Conservation (phyloP, 371 early-diverging fungal genomes). For the Funneliformis caledonium region DNA sequence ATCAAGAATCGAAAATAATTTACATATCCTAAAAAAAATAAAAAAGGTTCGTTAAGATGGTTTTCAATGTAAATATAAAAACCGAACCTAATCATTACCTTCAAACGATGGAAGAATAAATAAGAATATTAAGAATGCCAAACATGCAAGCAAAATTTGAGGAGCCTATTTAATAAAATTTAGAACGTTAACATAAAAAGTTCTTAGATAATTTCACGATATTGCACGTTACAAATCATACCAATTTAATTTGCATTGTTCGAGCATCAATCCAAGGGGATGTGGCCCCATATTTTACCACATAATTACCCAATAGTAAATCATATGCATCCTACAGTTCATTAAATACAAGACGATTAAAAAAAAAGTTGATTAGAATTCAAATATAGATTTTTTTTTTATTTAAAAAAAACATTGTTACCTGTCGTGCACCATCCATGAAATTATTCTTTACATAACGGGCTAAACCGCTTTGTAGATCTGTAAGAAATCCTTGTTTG, state of each 20-base stretch:
- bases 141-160: slow-evolving; percentile 1
- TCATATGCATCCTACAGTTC: slow-evolving; percentile 75
- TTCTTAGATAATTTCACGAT: not conserved
- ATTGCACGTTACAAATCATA: not conserved
- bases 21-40: not conserved
- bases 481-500: slow-evolving; percentile 80
- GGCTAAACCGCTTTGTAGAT: slow-evolving; percentile 79
- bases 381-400: not conserved
- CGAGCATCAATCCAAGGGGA: slow-evolving; percentile 41
- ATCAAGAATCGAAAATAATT: not conserved
- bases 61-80: not conserved
- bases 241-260: not conserved
- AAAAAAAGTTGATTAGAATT: not conserved
- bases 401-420: slow-evolving; percentile 39
- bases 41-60: not conserved
- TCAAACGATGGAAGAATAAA: not conserved
- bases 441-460: slow-evolving; percentile 95
- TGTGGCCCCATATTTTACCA: slow-evolving; percentile 46
- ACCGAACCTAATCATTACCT: not conserved
- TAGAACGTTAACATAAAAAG: not conserved
- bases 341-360: slow-evolving; percentile 26
- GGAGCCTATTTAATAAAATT: slow-evolving; percentile 2
- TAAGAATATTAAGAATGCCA: slow-evolving; percentile 13
- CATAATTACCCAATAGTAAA: slow-evolving; percentile 75
- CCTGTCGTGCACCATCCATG: slow-evolving; percentile 89